Conservation (phyloP, 768 basidiomycete species). For the Hypholoma fasciculare region DNA sequence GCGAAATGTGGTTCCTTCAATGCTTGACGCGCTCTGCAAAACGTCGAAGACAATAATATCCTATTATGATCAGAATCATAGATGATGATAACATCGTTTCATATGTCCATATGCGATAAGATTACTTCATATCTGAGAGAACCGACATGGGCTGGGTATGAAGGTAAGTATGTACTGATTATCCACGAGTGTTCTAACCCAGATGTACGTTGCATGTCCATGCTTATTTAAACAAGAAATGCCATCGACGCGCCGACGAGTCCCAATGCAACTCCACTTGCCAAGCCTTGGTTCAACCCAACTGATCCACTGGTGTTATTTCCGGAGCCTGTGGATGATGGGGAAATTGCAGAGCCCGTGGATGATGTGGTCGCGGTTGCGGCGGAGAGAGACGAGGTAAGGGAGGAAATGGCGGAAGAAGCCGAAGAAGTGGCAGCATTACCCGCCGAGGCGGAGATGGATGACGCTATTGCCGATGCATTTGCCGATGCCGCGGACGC, state of each 20-base stretch:
- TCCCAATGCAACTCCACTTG: background rate
- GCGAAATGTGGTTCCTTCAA: too few species aligned
- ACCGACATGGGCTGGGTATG: background rate
- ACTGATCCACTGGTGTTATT: background rate
- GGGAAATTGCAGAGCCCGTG: background rate
- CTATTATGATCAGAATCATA: too few species aligned
- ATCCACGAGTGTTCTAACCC: too few species aligned
- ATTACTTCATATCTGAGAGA: too few species aligned
- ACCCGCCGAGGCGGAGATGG: background rate
- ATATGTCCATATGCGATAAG: too few species aligned
- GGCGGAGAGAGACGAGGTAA: background rate
- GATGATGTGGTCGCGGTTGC: background rate
- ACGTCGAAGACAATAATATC: too few species aligned
- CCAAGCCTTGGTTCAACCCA: background rate
- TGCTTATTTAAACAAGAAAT: background rate
- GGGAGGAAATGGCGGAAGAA: background rate
- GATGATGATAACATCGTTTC: too few species aligned
- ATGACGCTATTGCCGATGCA: background rate
- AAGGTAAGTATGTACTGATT: too few species aligned
- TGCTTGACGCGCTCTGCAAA: too few species aligned
- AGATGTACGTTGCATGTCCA: too few species aligned
- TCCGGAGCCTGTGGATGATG: background rate
- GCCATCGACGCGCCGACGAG: slow-evolving; percentile 2
- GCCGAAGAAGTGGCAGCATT: background rate
- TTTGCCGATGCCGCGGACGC: background rate